These are phyloP conservation scores for Ophiostoma montium DNA, from an alignment of 2,329 filamentous ascomycete species.

Conservation along the genomic window DNA sequence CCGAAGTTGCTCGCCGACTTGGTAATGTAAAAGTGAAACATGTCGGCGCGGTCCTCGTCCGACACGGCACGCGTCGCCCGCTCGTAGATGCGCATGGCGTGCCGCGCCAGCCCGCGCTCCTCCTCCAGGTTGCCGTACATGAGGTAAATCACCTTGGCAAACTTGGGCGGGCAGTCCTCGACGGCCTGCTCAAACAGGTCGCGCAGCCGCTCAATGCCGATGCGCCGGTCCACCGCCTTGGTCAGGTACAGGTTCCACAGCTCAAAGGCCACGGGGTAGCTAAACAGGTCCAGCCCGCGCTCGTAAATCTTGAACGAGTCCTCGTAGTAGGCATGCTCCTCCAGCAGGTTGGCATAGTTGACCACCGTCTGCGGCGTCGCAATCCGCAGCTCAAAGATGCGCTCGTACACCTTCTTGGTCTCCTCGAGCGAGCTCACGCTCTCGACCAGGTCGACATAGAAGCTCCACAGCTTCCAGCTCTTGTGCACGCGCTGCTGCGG, in stretches of 20 bases:
- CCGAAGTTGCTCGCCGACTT: conserved; percentile 90
- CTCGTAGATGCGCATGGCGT: conserved; percentile 99
- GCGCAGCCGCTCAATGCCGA: conserved; percentile 82
- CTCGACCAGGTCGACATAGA: conserved; percentile 96
- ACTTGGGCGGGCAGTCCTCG: conserved; percentile 86
- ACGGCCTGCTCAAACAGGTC: conserved; percentile 96
- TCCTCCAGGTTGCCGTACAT: conserved; percentile 99
- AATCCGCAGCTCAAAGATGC: conserved; percentile 95
- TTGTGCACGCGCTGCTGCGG: conserved; percentile 97
- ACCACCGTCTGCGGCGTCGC: conserved; percentile 96
- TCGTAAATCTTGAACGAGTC: conserved; percentile 98
- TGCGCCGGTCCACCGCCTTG: conserved; percentile 91
- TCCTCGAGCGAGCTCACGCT: conserved; percentile 84
- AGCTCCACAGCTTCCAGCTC: conserved; percentile 99
- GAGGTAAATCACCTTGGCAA: conserved; percentile 88
- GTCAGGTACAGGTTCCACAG: conserved; percentile 97
- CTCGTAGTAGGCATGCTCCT: conserved; percentile 90
- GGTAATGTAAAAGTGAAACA: conserved; percentile 98
- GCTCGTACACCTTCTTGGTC: conserved; percentile 86
- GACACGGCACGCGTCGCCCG: conserved; percentile 87
- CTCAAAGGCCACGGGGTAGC: conserved; percentile 94
- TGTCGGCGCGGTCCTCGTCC: conserved; percentile 86
- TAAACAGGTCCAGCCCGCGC: conserved; percentile 92
- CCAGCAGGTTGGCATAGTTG: conserved; percentile 91
- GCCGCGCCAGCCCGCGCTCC: conserved; percentile 81